Percentiles rank a stretch among this genome's conserved stretches.
Conservation (phyloP, 768 basidiomycete species). For the Leccinum pellstonianum region DNA sequence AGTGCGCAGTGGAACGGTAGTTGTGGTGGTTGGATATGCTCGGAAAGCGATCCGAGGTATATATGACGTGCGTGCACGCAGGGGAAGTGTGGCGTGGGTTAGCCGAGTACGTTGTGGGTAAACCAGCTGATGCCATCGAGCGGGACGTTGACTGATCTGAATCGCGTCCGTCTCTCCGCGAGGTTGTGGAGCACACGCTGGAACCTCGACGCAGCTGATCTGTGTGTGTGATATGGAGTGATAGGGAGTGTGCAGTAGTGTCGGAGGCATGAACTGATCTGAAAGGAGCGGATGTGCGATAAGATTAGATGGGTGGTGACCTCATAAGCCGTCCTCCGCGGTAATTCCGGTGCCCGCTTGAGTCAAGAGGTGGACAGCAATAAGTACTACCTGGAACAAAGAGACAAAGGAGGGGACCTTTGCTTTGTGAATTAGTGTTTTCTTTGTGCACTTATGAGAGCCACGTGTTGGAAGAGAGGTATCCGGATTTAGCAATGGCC, state of each 20-base stretch:
- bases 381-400: background rate
- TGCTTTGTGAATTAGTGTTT: background rate
- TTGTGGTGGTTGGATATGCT: constrained; percentile 2
- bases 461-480: constrained; percentile 32
- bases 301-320: constrained; percentile 30
- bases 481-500: constrained; percentile 20
- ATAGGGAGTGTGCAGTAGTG: constrained; percentile 4
- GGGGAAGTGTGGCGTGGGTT: constrained; percentile 22
- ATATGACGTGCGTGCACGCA: constrained; percentile 19
- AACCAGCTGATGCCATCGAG: constrained; percentile 9
- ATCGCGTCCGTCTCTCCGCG: constrained; percentile 18
- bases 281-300: constrained; percentile 19
- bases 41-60: constrained; percentile 22
- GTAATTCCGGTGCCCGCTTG: background rate
- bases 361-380: background rate
- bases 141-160: constrained; percentile 15
- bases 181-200: constrained; percentile 31
- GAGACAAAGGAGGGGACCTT: constrained; percentile 9
- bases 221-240: constrained; percentile 20
- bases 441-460: constrained; percentile 2
- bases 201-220: constrained; percentile 27
- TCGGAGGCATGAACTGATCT: constrained; percentile 18
- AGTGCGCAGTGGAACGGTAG: constrained; percentile 7
- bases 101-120: constrained; percentile 31
- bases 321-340: constrained; percentile 4